These are phyloP conservation scores for Daedalea quercina DNA, from an alignment of 768 basidiomycete genomes.

Conservation along the genomic window DNA sequence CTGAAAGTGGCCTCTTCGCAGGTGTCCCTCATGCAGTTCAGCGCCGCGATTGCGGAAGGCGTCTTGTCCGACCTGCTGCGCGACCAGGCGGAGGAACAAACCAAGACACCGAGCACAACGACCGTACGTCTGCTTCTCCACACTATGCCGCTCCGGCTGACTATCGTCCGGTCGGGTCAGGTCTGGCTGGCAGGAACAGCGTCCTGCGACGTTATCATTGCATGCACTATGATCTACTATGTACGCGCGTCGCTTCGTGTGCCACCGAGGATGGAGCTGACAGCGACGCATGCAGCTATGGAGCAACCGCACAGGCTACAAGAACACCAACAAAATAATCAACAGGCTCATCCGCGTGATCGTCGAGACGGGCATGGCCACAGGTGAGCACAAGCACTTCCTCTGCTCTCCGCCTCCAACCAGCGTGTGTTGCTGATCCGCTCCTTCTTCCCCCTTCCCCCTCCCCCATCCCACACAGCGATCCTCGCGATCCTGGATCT, in stretches of 20 bases:
- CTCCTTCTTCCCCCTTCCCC: too few relatives aligned
- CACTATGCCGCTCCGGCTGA: not conserved
- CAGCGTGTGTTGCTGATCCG: too few relatives aligned
- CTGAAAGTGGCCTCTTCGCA: too few relatives aligned
- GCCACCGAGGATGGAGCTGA: too few relatives aligned
- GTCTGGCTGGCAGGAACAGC: not conserved
- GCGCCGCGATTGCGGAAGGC: not conserved
- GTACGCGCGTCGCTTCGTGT: not conserved
- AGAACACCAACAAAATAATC: not conserved
- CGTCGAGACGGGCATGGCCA: slow-evolving; percentile 4
- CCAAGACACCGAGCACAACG: not conserved
- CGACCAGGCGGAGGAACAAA: not conserved
- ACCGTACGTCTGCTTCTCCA: not conserved
- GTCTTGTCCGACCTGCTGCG: not conserved
- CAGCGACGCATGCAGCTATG: not conserved
- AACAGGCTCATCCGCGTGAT: slow-evolving; percentile 1
- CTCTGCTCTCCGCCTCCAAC: too few relatives aligned
- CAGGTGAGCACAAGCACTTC: not conserved
- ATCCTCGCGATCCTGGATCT: slow-evolving; percentile 1
- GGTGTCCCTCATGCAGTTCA: not conserved
- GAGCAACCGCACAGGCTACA: not conserved
- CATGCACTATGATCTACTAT: not conserved
- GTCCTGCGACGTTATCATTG: not conserved
- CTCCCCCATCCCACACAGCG: too few relatives aligned
- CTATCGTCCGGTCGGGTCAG: not conserved